Conservation (phyloP, 2,329 filamentous ascomycete species). For the Blastomyces parvus region DNA sequence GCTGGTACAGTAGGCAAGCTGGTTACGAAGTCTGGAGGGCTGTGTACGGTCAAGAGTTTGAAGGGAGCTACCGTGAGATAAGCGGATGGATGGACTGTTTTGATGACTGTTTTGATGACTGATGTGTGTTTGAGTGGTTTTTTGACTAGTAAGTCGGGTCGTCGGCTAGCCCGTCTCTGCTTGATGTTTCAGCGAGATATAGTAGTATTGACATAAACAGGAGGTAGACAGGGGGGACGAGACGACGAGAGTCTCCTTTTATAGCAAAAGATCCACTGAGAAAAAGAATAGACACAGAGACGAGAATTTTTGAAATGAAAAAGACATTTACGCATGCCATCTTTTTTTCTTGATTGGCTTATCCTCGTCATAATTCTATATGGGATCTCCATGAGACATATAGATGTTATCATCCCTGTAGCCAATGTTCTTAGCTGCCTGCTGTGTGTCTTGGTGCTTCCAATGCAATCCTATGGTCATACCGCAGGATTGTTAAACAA, state of each 20-base stretch:
- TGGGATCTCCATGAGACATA: background rate
- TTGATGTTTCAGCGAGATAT: background rate
- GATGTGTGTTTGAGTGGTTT: background rate
- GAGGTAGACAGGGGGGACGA: background rate
- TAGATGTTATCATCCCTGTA: background rate
- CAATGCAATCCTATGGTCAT: background rate
- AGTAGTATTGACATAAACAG: background rate
- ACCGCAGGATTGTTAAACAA: background rate
- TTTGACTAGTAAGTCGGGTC: background rate
- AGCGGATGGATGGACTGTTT: constrained; percentile 1
- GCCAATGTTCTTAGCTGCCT: background rate
- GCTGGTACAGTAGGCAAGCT: constrained; percentile 52
- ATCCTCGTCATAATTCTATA: background rate
- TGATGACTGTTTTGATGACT: background rate
- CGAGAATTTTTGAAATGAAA: background rate
- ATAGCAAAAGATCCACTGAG: background rate
- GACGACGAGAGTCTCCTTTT: background rate
- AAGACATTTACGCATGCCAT: background rate
- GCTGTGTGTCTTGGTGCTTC: background rate
- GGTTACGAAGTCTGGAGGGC: constrained; percentile 64
- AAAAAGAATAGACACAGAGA: background rate
- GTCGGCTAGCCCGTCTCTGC: too few species aligned
- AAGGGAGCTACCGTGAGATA: constrained; percentile 76
- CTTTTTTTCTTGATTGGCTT: background rate
- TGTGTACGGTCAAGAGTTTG: constrained; percentile 75